phyloP scores from a whole-genome alignment of 495 filamentous ascomycete species.

The Neurospora cerealis region DNA sequence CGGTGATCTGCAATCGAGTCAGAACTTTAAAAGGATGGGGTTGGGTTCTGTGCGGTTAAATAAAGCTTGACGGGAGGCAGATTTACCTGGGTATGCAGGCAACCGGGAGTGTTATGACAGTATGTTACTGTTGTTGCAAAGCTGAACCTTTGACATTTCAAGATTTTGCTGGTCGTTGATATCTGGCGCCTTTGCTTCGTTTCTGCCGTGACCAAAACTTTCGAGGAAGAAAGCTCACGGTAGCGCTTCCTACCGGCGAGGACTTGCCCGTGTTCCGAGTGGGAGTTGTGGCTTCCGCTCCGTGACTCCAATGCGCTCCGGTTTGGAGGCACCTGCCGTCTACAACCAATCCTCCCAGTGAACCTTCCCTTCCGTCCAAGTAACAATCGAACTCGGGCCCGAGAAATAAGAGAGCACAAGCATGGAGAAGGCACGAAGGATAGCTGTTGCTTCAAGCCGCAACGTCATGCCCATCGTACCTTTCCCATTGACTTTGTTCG shows the following conservation, averaged over 20 bases:
- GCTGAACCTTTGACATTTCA: background rate
- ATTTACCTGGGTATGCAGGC: background rate
- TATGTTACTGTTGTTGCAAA: background rate
- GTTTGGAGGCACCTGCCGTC: background rate
- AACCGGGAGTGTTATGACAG: background rate
- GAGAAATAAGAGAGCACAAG: background rate
- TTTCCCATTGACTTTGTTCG: background rate
- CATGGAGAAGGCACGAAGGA: background rate
- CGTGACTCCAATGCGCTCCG: background rate
- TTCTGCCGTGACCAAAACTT: no score
- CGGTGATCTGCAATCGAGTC: background rate
- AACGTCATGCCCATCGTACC: background rate
- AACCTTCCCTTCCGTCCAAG: background rate
- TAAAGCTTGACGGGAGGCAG: background rate
- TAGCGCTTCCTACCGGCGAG: no score
- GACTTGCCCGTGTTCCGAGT: background rate
- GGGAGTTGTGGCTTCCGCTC: background rate
- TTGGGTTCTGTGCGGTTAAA: background rate
- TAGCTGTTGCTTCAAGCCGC: background rate
- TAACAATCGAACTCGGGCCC: background rate
- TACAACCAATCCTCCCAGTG: background rate
- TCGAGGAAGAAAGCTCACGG: no score
- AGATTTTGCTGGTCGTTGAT: background rate
- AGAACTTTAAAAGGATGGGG: background rate
- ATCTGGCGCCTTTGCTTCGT: no score